Conservation (phyloP, 345 rosid genomes). For the Corymbia maculata region DNA sequence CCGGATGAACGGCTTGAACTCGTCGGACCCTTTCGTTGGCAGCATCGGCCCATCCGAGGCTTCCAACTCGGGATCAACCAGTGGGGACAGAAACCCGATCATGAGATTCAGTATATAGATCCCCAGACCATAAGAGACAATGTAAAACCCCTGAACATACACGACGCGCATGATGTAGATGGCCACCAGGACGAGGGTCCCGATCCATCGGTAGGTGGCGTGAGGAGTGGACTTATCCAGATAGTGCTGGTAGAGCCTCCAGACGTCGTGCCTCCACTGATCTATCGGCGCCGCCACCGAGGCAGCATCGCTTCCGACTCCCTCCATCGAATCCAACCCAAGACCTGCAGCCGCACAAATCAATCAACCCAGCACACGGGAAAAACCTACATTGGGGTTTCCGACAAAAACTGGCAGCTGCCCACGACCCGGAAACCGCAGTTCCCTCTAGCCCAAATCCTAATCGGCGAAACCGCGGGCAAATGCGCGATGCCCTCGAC, state of each 20-base stretch:
- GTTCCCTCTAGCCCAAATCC: background rate
- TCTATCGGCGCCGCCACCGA: constrained; percentile 52
- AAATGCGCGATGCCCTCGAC: background rate
- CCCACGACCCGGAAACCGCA: background rate
- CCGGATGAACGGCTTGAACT: constrained; percentile 93
- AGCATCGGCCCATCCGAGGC: constrained; percentile 66
- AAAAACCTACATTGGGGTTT: background rate
- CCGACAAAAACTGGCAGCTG: background rate
- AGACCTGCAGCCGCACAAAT: background rate
- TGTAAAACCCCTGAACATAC: constrained; percentile 79
- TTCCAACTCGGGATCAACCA: constrained; percentile 83
- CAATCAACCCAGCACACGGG: background rate
- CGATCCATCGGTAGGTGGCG: constrained; percentile 72
- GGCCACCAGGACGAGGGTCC: constrained; percentile 38
- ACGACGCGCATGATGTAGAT: constrained; percentile 62
- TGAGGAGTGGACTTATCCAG: constrained; percentile 91
- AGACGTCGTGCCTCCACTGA: constrained; percentile 58
- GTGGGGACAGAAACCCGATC: constrained; percentile 90
- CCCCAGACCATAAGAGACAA: constrained; percentile 85
- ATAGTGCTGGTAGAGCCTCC: constrained; percentile 80
- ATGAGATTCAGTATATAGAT: constrained; percentile 83
- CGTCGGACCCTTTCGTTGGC: constrained; percentile 94
- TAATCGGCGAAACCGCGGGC: background rate
- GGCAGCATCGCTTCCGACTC: constrained; percentile 53
- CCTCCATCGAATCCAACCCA: constrained; percentile 49